Evolutionary conservation across 2,329 filamentous ascomycete genomes (phyloP).

Genomic region (Aspergillus sp.): DNA sequence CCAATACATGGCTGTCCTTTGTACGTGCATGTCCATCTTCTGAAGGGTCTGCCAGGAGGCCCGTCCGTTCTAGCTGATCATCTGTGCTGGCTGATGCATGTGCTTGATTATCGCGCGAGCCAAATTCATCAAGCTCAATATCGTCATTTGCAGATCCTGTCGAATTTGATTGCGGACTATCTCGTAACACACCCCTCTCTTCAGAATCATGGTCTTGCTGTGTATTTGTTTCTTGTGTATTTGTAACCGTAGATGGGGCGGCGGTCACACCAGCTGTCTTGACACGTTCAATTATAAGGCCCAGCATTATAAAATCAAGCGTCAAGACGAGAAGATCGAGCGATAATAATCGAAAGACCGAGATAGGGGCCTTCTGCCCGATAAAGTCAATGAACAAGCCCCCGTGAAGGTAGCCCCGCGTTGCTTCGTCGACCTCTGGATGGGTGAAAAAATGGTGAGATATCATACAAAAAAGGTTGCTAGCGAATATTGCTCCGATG

Average conservation of each 20-base stretch:
- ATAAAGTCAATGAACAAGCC: slow-evolving; percentile 62
- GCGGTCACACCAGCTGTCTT: slow-evolving; percentile 34
- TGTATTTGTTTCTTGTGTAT: slow-evolving; percentile 16
- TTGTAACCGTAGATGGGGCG: slow-evolving; percentile 5
- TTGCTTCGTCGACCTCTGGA: slow-evolving; percentile 48
- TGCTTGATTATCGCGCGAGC: slow-evolving; percentile 15
- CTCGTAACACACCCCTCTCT: slow-evolving; percentile 51
- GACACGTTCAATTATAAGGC: slow-evolving; percentile 49
- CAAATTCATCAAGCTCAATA: slow-evolving; percentile 36
- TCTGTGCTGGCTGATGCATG: slow-evolving; percentile 6
- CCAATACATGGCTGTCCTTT: slow-evolving; percentile 31
- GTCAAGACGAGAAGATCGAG: slow-evolving; percentile 52
- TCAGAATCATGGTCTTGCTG: slow-evolving; percentile 56
- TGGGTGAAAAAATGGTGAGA: slow-evolving; percentile 52
- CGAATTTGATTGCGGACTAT: too few species aligned
- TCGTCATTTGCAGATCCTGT: slow-evolving; percentile 23
- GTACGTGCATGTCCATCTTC: slow-evolving; percentile 14
- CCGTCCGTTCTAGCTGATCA: slow-evolving; percentile 23
- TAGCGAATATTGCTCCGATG: slow-evolving; percentile 49
- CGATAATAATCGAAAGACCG: slow-evolving; percentile 47
- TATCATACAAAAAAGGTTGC: slow-evolving; percentile 53
- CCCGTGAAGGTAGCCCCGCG: slow-evolving; percentile 55
- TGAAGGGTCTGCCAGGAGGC: slow-evolving; percentile 29
- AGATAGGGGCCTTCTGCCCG: slow-evolving; percentile 54
- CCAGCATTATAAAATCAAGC: slow-evolving; percentile 55